phyloP scores from a whole-genome alignment of 306 rosid genomes.

The Rosa lucieae region DNA sequence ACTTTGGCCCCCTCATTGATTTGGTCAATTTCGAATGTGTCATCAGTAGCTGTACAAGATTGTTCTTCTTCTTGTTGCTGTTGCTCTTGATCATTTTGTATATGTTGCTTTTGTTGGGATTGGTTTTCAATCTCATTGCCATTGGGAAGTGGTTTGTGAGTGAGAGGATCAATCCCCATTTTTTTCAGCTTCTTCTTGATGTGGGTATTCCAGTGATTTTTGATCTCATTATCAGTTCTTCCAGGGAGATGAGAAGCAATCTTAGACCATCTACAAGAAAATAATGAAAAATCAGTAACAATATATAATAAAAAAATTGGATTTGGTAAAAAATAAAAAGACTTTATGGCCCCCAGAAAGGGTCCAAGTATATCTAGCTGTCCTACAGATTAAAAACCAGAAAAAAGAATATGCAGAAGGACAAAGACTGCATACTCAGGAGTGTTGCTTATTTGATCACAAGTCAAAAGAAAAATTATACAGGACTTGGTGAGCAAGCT shows the following conservation, averaged over 20 bases:
- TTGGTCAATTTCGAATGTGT: constrained; percentile 24
- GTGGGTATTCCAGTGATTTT: constrained; percentile 86
- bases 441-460: neutral
- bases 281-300: neutral
- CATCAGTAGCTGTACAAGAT: constrained; percentile 14
- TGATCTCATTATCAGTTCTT: constrained; percentile 78
- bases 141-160: constrained; percentile 48
- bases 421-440: neutral
- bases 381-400: neutral
- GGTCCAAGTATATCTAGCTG: constrained; percentile 9
- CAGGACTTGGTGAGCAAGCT: neutral
- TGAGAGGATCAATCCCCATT: constrained; percentile 78
- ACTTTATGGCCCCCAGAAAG: constrained; percentile 23
- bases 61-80: constrained; percentile 12
- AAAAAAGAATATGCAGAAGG: neutral
- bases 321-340: constrained; percentile 16
- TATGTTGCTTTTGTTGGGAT: constrained; percentile 17
- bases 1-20: constrained; percentile 41
- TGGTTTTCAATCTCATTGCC: constrained; percentile 33
- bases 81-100: constrained; percentile 2
- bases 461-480: neutral
- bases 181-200: constrained; percentile 72
- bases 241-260: constrained; percentile 83
- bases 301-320: neutral
- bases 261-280: constrained; percentile 61